These are phyloP conservation scores for Magnolia sinica DNA, from an alignment of 164 flowering plant species.

Conservation along the genomic window DNA sequence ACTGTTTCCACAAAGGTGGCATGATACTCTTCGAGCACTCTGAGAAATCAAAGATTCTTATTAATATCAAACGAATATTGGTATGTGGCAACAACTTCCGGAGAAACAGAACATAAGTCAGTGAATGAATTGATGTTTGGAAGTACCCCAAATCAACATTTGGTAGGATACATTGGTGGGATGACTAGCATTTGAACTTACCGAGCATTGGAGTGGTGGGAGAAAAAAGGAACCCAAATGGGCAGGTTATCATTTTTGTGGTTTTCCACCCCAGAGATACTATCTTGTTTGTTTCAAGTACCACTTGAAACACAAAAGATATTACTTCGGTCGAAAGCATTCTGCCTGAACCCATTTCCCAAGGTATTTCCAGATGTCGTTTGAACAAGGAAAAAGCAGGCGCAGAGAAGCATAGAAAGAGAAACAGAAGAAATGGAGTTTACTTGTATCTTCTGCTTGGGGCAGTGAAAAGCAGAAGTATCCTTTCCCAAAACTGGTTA, in stretches of 20 bases:
- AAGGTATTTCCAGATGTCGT: not conserved
- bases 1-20: slow-evolving; percentile 98
- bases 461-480: slow-evolving; percentile 84
- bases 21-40: slow-evolving; percentile 93
- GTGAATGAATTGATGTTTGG: not conserved
- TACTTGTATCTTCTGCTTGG: slow-evolving; percentile 99
- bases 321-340: not conserved
- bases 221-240: not conserved
- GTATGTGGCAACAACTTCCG: not conserved
- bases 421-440: slow-evolving; percentile 1
- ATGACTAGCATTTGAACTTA: not conserved
- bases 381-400: not conserved
- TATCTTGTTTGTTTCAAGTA: not conserved
- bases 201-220: not conserved
- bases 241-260: not conserved
- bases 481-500: slow-evolving; percentile 98
- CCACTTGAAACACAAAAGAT: not conserved
- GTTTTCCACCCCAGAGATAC: not conserved
- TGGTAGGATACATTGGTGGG: not conserved
- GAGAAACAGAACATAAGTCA: not conserved
- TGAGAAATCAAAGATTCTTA: slow-evolving; percentile 26
- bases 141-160: not conserved
- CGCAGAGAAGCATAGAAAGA: not conserved
- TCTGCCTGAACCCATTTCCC: too few relatives aligned
- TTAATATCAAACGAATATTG: not conserved